A percentile compares a stretch with the other conserved stretches of the same genome.
Evolutionary conservation across 2,329 filamentous ascomycete genomes (phyloP).

Genomic region (Colletotrichum navitas): DNA sequence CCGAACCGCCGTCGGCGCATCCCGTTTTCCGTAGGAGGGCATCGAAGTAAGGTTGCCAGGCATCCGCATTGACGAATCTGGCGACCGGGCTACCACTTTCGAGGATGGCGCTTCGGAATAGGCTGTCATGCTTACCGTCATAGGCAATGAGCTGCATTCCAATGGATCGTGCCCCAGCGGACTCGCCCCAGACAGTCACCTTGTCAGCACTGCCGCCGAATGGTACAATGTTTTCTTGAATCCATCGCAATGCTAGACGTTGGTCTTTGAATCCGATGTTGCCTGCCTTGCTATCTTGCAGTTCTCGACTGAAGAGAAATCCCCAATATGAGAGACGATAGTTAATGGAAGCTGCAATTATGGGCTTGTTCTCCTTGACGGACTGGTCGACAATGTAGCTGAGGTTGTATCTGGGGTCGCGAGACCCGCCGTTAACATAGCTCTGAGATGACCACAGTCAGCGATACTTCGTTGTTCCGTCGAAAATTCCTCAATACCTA

Average conservation of each 20-base stretch:
- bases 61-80: slow-evolving; percentile 61
- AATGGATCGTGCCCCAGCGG: slow-evolving; percentile 70
- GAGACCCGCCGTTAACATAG: slow-evolving; percentile 52
- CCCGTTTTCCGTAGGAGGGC: slow-evolving; percentile 37
- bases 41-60: slow-evolving; percentile 54
- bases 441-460: slow-evolving; percentile 28
- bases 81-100: slow-evolving; percentile 68
- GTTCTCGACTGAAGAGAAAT: slow-evolving; percentile 69
- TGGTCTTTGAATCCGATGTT: slow-evolving; percentile 74
- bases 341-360: slow-evolving; percentile 74
- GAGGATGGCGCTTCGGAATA: slow-evolving; percentile 78
- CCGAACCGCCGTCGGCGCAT: slow-evolving; percentile 55
- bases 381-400: slow-evolving; percentile 50
- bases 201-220: slow-evolving; percentile 76
- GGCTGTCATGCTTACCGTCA: slow-evolving; percentile 68
- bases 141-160: slow-evolving; percentile 73
- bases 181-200: slow-evolving; percentile 76
- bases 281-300: slow-evolving; percentile 64
- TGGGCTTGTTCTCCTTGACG: slow-evolving; percentile 62
- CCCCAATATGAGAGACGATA: slow-evolving; percentile 74
- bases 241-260: slow-evolving; percentile 70
- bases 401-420: slow-evolving; percentile 51
- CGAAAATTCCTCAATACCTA: slow-evolving; percentile 15
- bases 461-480: background rate
- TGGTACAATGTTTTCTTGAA: slow-evolving; percentile 71